Evolutionary conservation across 495 filamentous ascomycete species (phyloP), one percentile per base, ranked within the genome.

Genomic region (Bryoglossum gracile): DNA sequence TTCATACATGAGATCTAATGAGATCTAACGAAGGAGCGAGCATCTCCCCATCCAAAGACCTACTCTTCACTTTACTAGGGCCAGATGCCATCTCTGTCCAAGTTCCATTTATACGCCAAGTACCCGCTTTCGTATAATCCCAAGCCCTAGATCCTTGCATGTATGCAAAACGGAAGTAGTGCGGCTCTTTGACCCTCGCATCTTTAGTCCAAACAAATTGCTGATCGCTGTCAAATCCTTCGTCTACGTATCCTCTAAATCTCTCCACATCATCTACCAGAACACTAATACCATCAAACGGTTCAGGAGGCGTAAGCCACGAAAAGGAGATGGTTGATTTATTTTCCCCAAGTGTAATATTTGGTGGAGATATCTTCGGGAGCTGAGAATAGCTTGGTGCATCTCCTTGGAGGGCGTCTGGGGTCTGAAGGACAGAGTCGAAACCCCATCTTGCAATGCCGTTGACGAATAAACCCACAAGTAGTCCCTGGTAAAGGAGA

Each of bases 191-290:
- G 22, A 57, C 61, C 25, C 26, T 63, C 11, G 56, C 73, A 37
- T 67, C 66, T 49, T 64, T 65, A 9, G 57, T 64, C 66, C 71
- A 87, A 54, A 64, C 58, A 43, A 67, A 74, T 45, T 65, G 62
- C 56, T 65, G 56, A 51, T 65, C 50, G 56, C 39, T 34, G 55
- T 54, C 17, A 64, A 66, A 37, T 66, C 72, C 62, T 45, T 79
- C 76, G 53, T 72, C 67, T 11, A 60, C 73, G 56, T 68, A 89
- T 5, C 74, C 75, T 8, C 82, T 67, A 65, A 79, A 91, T 48
- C 90, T 70, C 64, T 98, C 92, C 0, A 98, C 92, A 52, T 98
- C 92, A 59, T 98, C 95, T 19, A 98, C 83, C 0, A 98, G 67
- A 14, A 96, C 79, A 50, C 86, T 91, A 14, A 97, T 72, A 0